These are phyloP conservation scores for Aspergillus hiratsukae DNA, from an alignment of 2,329 filamentous ascomycete genomes.

Conservation along the genomic window DNA sequence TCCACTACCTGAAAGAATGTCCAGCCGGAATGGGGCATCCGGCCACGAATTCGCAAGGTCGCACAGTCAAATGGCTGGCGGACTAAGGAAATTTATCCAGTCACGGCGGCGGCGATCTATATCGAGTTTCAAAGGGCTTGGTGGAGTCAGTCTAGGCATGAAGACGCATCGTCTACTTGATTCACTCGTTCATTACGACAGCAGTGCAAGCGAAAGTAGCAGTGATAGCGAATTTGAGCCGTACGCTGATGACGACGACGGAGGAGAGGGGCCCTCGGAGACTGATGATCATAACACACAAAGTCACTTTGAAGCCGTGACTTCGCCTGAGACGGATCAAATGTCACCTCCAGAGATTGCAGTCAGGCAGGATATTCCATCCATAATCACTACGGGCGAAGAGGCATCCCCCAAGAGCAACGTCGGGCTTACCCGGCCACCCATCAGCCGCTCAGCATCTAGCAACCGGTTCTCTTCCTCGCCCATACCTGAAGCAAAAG, in stretches of 20 bases:
- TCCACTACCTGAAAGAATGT: conserved; percentile 41
- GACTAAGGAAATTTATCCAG: conserved; percentile 59
- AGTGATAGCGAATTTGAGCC: conserved; percentile 41
- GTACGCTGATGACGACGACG: conserved; percentile 36
- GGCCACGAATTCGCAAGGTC: conserved; percentile 48
- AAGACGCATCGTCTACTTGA: conserved; percentile 67
- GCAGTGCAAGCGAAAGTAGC: conserved; percentile 41
- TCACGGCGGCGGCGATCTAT: conserved; percentile 51
- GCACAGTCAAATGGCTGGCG: conserved; percentile 49
- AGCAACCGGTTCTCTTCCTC: conserved; percentile 61
- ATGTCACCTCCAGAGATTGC: neutral
- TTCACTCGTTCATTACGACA: conserved; percentile 54
- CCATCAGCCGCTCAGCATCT: conserved; percentile 27
- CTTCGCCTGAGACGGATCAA: neutral
- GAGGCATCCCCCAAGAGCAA: conserved; percentile 19
- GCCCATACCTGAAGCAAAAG: conserved; percentile 65
- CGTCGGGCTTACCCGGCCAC: conserved; percentile 19
- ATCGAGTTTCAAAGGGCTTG: conserved; percentile 48
- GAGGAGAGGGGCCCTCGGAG: conserved; percentile 19
- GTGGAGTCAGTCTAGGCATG: conserved; percentile 64
- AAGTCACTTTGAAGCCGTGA: neutral
- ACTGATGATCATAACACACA: neutral
- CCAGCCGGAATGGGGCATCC: conserved; percentile 50
- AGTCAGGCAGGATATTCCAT: conserved; percentile 15
- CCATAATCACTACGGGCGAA: conserved; percentile 23